A percentile compares a stretch with the other conserved stretches of the same genome.
Evolutionary conservation across 2,329 filamentous ascomycete genomes (phyloP).

Genomic region (Penicillium sp.): DNA sequence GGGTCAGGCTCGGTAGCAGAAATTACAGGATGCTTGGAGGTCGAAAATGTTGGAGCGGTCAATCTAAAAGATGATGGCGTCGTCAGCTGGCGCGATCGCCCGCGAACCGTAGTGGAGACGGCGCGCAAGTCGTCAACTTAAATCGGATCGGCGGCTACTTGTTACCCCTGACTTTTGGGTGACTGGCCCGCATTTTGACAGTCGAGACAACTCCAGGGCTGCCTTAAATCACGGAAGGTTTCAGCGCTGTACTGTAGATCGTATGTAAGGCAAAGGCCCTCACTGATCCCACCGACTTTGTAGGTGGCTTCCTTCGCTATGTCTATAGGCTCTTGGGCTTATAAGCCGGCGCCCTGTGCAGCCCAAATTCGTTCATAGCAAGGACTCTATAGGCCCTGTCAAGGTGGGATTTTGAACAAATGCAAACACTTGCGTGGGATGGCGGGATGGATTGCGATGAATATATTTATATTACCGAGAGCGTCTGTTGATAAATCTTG

Average conservation of each 20-base stretch:
- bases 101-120: constrained; percentile 19
- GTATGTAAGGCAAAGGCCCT: constrained; percentile 1
- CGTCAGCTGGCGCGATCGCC: constrained; percentile 16
- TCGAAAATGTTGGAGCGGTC: neutral
- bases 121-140: constrained; percentile 6
- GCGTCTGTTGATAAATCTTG: neutral
- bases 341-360: neutral
- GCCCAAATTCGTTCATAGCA: neutral
- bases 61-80: constrained; percentile 16
- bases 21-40: constrained; percentile 3
- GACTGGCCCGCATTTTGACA: neutral
- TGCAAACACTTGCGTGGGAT: neutral
- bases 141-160: constrained; percentile 6
- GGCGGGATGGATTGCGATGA: neutral
- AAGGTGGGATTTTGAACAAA: neutral
- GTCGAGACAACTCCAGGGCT: neutral
- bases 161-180: constrained; percentile 3
- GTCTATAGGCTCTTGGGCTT: neutral
- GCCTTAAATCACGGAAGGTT: neutral
- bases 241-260: constrained; percentile 1
- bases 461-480: neutral
- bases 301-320: neutral
- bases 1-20: constrained; percentile 1
- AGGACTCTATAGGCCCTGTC: neutral
- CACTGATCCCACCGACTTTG: neutral